Percentiles rank a stretch among this genome's conserved stretches.
Evolutionary conservation across 2,329 filamentous ascomycete genomes (phyloP).

Genomic region (Microsporum canis): DNA sequence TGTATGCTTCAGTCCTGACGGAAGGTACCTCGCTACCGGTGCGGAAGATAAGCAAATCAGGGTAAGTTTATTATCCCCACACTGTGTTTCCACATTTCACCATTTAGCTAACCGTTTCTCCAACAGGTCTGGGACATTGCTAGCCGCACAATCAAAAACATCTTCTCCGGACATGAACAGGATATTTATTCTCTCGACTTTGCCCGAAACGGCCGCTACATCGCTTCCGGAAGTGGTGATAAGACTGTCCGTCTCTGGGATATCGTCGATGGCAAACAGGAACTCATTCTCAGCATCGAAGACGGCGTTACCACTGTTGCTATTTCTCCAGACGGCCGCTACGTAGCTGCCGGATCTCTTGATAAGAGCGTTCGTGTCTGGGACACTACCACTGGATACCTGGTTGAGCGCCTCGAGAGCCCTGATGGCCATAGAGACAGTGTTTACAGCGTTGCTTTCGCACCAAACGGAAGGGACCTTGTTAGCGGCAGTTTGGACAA

Average conservation of each 20-base stretch:
- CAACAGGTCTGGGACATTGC: constrained; percentile 86
- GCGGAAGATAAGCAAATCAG: constrained; percentile 96
- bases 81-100: not conserved
- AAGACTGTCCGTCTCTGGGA: constrained; percentile 94
- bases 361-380: constrained; percentile 98
- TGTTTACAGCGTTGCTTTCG: constrained; percentile 93
- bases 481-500: constrained; percentile 93
- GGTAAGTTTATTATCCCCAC: constrained; percentile 43
- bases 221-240: constrained; percentile 91
- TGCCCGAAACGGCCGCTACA: constrained; percentile 81
- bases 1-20: constrained; percentile 97
- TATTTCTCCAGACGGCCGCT: constrained; percentile 89
- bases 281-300: constrained; percentile 80
- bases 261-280: constrained; percentile 70
- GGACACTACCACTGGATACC: constrained; percentile 76
- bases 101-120: not conserved
- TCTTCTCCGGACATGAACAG: constrained; percentile 94
- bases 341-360: constrained; percentile 84
- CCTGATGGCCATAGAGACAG: constrained; percentile 93
- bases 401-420: constrained; percentile 85
- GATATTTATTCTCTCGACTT: constrained; percentile 98
- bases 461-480: constrained; percentile 81
- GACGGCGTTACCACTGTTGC: constrained; percentile 96
- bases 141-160: constrained; percentile 71
- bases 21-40: constrained; percentile 84